Percentiles rank a stretch among this genome's conserved stretches.
These are phyloP conservation scores for Collybia mongolica DNA, from an alignment of 768 basidiomycete genomes.

Conservation along the genomic window DNA sequence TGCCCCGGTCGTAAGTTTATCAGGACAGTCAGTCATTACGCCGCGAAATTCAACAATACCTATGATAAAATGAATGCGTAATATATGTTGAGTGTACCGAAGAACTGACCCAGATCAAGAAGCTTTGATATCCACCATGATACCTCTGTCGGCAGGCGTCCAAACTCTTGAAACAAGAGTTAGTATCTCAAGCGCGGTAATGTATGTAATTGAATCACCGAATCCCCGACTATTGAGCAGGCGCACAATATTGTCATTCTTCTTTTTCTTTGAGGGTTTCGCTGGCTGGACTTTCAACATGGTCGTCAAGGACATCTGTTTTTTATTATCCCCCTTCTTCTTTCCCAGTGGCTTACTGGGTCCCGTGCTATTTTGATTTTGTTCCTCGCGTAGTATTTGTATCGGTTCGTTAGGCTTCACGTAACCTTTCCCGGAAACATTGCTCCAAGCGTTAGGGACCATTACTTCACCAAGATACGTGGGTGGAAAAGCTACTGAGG, in stretches of 20 bases:
- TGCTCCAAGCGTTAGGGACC: conserved; percentile 77
- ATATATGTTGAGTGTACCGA: not conserved
- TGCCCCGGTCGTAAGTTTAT: conserved; percentile 67
- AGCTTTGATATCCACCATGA: conserved; percentile 75
- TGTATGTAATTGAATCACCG: conserved; percentile 38
- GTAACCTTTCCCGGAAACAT: conserved; percentile 70
- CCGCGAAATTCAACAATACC: conserved; percentile 67
- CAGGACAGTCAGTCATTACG: conserved; percentile 78
- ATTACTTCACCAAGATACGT: conserved; percentile 68
- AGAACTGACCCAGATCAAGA: conserved; percentile 60
- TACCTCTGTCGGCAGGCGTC: conserved; percentile 67
- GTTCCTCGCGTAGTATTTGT: conserved; percentile 52
- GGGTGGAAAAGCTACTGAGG: conserved; percentile 20
- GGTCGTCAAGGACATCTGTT: conserved; percentile 61
- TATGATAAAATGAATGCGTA: conserved; percentile 18
- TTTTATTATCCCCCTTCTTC: conserved; percentile 47
- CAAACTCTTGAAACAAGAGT: conserved; percentile 58
- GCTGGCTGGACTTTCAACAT: conserved; percentile 62
- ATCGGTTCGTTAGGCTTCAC: conserved; percentile 64
- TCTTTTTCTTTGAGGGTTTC: conserved; percentile 52
- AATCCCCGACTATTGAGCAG: conserved; percentile 63
- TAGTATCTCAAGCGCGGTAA: not conserved
- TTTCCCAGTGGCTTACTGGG: conserved; percentile 27
- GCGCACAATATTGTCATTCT: conserved; percentile 62
- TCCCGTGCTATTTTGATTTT: conserved; percentile 28